Conservation (phyloP, 306 rosid genomes). For the Lathyrus oleraceus region DNA sequence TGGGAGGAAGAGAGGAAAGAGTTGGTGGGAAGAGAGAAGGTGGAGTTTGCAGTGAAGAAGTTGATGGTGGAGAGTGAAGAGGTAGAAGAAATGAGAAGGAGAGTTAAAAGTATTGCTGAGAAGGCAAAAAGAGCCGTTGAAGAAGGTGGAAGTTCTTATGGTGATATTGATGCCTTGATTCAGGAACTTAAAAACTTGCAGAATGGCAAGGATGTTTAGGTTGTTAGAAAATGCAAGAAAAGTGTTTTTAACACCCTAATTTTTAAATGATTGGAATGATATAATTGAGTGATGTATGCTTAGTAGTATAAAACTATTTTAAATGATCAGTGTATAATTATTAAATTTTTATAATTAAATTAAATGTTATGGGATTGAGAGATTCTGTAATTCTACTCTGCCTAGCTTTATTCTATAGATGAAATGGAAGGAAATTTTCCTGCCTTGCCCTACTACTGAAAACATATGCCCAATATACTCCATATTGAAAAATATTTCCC, state of each 20-base stretch:
- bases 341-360: too few relatives aligned
- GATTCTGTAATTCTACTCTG: too few relatives aligned
- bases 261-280: too few relatives aligned
- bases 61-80: slow-evolving; percentile 55
- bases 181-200: slow-evolving; percentile 37
- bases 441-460: too few relatives aligned
- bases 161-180: slow-evolving; percentile 44
- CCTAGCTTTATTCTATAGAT: too few relatives aligned
- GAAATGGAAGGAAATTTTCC: too few relatives aligned
- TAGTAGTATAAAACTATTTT: too few relatives aligned
- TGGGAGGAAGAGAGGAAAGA: slow-evolving; percentile 12
- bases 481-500: too few relatives aligned
- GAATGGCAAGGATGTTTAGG: background rate
- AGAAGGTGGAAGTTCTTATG: slow-evolving; percentile 55
- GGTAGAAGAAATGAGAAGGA: slow-evolving; percentile 48
- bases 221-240: background rate
- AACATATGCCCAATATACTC: too few relatives aligned
- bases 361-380: too few relatives aligned
- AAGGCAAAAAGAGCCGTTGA: slow-evolving; percentile 56
- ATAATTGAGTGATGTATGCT: too few relatives aligned
- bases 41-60: slow-evolving; percentile 30
- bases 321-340: too few relatives aligned
- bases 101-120: slow-evolving; percentile 40
- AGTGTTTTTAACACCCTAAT: background rate
- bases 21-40: slow-evolving; percentile 2